Base-by-base conservation (phyloP, 2,329 filamentous ascomycete genomes). In the Dothidotthia symphoricarpi region DNA sequence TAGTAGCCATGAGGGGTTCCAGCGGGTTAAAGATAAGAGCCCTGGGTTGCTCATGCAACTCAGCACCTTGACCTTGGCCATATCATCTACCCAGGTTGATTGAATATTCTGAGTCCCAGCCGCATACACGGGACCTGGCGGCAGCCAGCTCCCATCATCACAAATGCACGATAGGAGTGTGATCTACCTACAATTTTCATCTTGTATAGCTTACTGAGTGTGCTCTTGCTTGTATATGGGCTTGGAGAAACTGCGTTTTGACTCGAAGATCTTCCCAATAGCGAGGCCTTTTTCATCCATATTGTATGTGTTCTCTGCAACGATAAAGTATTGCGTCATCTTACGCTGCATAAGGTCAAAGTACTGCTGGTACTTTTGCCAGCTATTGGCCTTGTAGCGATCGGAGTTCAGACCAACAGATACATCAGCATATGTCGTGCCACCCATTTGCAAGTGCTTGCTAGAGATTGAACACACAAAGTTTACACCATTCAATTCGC, bases 241-340 rank as follows among this genome's bases (percentile, higher is more conserved):
- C 32, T 34, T 39, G 14, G 25, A 28, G 17, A 50, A 54, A 12
- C 50, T 16, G 12, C 37, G 16, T 17, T 51, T 51, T 27, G 10
- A 28, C 26, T 17, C 42, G 5, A 17, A 26, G 12, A 31, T 16
- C 27, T 38, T 22, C 11, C 35, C 14, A 26, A 25, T 31, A 24
- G 36, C 16, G 32, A 47, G 39, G 28, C 30, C 34, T n/a, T 44
- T 46, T 34, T 38, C 34, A 27, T 41, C 44, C 25, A 42, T 46
- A 47, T 44, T 41, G 31, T 45, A 51, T 15, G 31, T 47, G 22
- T 43, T 17, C 11, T 15, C 5, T 22, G 30, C 22, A 14, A 41
- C 31, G 17, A 51, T 22, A 7, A 34, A 14, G 27, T 45, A 47
- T 19, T 47, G 9, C 12, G 16, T 27, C 8, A 47, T 51, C 25